phyloP scores from a whole-genome alignment of 148 eudicot genomes.

The Chenopodium berlandieri region DNA sequence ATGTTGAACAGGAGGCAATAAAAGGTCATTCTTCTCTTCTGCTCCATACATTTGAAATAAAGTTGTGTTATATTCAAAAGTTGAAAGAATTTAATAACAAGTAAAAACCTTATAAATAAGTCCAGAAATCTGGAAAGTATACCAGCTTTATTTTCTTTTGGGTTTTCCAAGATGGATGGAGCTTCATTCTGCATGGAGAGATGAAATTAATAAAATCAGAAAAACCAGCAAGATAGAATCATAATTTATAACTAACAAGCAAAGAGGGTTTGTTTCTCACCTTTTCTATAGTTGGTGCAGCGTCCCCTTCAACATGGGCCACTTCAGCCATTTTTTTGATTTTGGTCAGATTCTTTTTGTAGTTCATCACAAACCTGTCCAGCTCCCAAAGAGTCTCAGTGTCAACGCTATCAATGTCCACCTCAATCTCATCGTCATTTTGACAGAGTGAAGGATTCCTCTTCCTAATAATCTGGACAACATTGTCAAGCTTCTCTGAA shows the following conservation, averaged over 20 bases:
- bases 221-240: neutral
- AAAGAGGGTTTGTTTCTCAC: constrained; percentile 26
- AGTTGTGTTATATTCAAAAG: neutral
- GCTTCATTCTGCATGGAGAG: constrained; percentile 38
- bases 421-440: constrained; percentile 90
- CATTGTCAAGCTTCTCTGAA: constrained; percentile 75
- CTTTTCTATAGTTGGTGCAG: constrained; percentile 40
- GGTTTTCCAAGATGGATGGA: constrained; percentile 32
- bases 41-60: constrained; percentile 13
- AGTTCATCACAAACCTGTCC: constrained; percentile 83
- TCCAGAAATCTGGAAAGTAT: neutral
- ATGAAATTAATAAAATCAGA: constrained; percentile 13
- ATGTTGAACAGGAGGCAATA: constrained; percentile 42
- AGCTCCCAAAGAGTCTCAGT: constrained; percentile 97
- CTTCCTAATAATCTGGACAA: constrained; percentile 88
- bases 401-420: constrained; percentile 88
- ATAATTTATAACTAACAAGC: neutral
- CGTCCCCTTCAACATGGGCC: constrained; percentile 37
- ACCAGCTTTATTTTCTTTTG: constrained; percentile 57
- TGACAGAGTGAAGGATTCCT: constrained; percentile 77
- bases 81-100: neutral
- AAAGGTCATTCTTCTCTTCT: constrained; percentile 43
- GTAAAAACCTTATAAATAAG: neutral
- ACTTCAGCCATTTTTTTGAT: constrained; percentile 65
- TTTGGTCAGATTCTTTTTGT: constrained; percentile 76